Evolutionary conservation across 805 yeast species (phyloP).

Genomic region (Teunomyces kruisii): DNA sequence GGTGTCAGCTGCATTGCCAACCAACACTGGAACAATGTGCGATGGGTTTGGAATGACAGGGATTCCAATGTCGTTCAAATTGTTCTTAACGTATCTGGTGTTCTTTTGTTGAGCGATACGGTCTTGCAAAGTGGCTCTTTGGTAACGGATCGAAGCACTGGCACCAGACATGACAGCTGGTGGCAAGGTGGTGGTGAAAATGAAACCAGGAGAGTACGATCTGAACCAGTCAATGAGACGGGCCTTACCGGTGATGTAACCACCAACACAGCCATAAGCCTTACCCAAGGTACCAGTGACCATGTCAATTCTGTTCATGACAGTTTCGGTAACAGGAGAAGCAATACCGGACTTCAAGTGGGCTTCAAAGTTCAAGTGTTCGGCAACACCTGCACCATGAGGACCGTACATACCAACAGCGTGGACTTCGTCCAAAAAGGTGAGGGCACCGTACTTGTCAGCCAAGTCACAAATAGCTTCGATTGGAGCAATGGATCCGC

Average conservation of each 20-base stretch:
- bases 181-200: conserved; percentile 94
- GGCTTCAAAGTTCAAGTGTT: conserved; percentile 85
- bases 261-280: conserved; percentile 96
- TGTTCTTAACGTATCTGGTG: conserved; percentile 80
- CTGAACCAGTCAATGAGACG: conserved; percentile 91
- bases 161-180: conserved; percentile 99
- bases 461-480: conserved; percentile 92
- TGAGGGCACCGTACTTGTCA: conserved; percentile 94
- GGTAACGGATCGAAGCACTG: conserved; percentile 80
- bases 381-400: conserved; percentile 99
- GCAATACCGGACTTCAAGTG: conserved; percentile 69
- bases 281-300: conserved; percentile 97
- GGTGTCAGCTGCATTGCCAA: conserved; percentile 93
- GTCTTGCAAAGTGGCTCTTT: conserved; percentile 71
- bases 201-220: conserved; percentile 95
- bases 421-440: conserved; percentile 97
- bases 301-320: conserved; percentile 90
- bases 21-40: conserved; percentile 92
- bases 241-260: conserved; percentile 89
- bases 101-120: conserved; percentile 83
- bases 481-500: conserved; percentile 95
- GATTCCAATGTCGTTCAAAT: conserved; percentile 67
- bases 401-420: conserved; percentile 99
- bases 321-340: conserved; percentile 50
- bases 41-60: conserved; percentile 98